Evolutionary conservation across 768 basidiomycete species (phyloP), one percentile per base, ranked within the genome.

Genomic region (Pholiota conissans): DNA sequence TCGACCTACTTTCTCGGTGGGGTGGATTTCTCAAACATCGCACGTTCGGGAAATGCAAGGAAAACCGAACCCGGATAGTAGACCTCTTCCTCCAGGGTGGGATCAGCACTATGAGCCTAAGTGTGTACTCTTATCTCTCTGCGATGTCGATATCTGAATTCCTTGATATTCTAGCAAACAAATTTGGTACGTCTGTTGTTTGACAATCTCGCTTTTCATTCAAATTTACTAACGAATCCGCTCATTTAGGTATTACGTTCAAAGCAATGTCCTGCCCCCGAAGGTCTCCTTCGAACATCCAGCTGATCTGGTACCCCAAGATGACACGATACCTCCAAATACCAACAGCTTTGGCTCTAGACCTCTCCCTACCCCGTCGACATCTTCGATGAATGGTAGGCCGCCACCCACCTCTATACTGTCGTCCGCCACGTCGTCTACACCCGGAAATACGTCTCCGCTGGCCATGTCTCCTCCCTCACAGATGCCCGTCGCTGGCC

Each of bases 261-360:
- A 74, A 57, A 67, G 64, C 24, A 68, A 60, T 39, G 62, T 59
- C 9, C 54, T 57, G 13, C 75, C 74, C 4, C 70, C 74, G 6
- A 71, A 70, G 30, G 65, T 75, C 24, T 69, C 73, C 11, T 73
- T 73, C 47, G 62, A 65, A 13, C 73, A 76, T 60, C 76, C 75
- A 20, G 57, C 63, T 3, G 69, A 67, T 57, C 53, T 65, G 22
- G 46, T 49, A 3, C 49, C 52, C 18, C 39, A 46, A 14, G 51
- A 51, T 20, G 49, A 32, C 27, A 48, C 37, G 46, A 28, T 10
- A n/a, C 47, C 35, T 11, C 53, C 18, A 42, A 37, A 46, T 16
- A 20, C 40, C 58, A 5, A 49, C 48, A 13, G 28, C 57, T 49
- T 52, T 53, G 16, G 45, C 53, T 10, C 40, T 16, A 35, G 52